Evolutionary conservation across 192 early-diverging fungal species (phyloP).

Genomic region (Coemansia sp.): DNA sequence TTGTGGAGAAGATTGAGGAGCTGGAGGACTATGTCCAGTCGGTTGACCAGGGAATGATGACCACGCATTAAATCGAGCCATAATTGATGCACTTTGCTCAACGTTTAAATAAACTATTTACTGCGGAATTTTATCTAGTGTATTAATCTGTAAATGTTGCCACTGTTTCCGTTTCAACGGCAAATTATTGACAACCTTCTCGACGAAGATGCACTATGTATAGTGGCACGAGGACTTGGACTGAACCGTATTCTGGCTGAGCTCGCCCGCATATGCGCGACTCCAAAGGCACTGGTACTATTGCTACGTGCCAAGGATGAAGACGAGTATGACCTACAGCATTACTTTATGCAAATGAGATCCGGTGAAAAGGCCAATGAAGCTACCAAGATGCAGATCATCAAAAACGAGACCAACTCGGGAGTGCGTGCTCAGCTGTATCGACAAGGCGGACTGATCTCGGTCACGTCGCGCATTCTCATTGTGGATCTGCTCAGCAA

Average conservation of each 20-base stretch:
- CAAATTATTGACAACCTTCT: constrained; percentile 64
- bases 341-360: constrained; percentile 49
- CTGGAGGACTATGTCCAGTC: constrained; percentile 1
- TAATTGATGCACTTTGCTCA: background rate
- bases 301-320: constrained; percentile 68
- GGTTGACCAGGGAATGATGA: background rate
- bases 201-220: constrained; percentile 77
- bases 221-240: constrained; percentile 77
- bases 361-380: constrained; percentile 43
- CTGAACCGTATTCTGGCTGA: constrained; percentile 66
- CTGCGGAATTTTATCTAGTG: background rate
- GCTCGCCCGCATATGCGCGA: constrained; percentile 67
- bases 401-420: constrained; percentile 41
- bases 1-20: background rate
- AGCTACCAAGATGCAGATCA: constrained; percentile 11
- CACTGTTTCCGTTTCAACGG: constrained; percentile 62
- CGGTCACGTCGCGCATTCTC: constrained; percentile 82
- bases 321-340: constrained; percentile 57
- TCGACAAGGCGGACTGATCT: constrained; percentile 76
- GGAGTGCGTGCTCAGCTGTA: constrained; percentile 60
- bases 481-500: constrained; percentile 86
- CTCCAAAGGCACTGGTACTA: constrained; percentile 71
- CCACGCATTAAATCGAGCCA: background rate
- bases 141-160: background rate
- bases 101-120: too few relatives aligned